Evolutionary conservation across 2,329 filamentous ascomycete species (phyloP), one percentile per base, ranked within the genome.

Genomic region (Aureobasidium sp.): DNA sequence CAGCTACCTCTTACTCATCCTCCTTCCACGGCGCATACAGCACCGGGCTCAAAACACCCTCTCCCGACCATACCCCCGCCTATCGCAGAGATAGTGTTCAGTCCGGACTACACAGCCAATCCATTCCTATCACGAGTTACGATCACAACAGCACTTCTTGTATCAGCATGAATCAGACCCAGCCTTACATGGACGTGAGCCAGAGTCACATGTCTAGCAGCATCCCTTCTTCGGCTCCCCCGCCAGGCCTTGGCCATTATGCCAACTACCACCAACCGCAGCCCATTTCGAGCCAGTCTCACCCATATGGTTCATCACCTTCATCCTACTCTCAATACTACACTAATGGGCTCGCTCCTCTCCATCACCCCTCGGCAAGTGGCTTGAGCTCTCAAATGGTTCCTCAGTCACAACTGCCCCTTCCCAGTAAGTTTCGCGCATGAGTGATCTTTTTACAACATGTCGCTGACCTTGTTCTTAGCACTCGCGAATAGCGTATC

Each of bases 291-390:
- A 71, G 71, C 27, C 69, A 70, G 17, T 62, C 71, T 32, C 71
- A 74, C 57, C 63, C 64, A 37, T 72, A 73, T 53, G 65, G 52
- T 10, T 60, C 84, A 88, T 9, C 80, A 91, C 65, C 77, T 92
- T 70, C 91, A 90, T 69, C 87, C 89, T 82, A 94, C 79, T 76
- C 78, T 60, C 84, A 87, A 67, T 96, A 96, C 73, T 95, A 96
- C 69, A 71, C 83, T 44, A 89, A 88, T 76, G 89, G 88, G 52
- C 81, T 96, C 65, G 85, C 90, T 2, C 93, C 92, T n/a, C 88
- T 89, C n/a, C 84, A 87, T 61, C 86, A 89, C 41, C 81, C 86
- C 8, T 86, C 89, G 9, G 84, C 88, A 4, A 87, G 86, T 48
- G 82, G 85, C 5, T 88, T 96, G 83, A 83, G 81, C 59, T 79